Conservation (phyloP, 1,284 basidiomycete genomes). For the Sanghuangporus sanghuang region DNA sequence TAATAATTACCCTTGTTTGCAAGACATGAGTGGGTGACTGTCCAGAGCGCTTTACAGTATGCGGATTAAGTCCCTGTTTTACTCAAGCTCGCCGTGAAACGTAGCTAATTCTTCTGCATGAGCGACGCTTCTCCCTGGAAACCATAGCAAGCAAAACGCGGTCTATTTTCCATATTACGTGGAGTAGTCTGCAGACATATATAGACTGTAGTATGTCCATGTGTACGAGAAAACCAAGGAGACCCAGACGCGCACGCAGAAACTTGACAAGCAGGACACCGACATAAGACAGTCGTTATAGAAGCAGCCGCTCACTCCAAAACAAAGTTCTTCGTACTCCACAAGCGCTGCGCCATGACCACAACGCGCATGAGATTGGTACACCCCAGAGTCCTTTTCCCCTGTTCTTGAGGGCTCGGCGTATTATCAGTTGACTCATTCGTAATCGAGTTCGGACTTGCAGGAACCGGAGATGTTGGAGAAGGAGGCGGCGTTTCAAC, state of each 20-base stretch:
- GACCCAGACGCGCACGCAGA: background rate
- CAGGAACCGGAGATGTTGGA: background rate
- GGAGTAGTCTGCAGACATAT: too few species aligned
- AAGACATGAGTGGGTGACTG: too few species aligned
- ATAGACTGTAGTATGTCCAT: too few species aligned
- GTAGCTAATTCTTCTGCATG: too few species aligned
- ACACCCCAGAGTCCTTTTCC: background rate
- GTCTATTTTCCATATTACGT: too few species aligned
- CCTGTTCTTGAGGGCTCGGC: background rate
- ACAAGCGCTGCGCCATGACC: constrained; percentile 7
- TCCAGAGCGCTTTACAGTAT: too few species aligned
- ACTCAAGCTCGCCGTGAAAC: too few species aligned
- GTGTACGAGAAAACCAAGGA: background rate
- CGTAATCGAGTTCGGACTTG: background rate
- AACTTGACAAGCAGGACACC: background rate
- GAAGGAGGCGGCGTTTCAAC: background rate
- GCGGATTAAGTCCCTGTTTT: too few species aligned
- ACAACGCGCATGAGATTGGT: background rate
- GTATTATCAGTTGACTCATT: background rate
- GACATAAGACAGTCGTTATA: background rate
- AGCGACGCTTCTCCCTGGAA: too few species aligned
- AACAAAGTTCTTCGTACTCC: constrained; percentile 2
- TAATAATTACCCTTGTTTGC: too few species aligned
- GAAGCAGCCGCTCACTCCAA: background rate
- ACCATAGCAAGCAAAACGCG: too few species aligned